Conservation (phyloP, 1,284 basidiomycete species). For the Trichosporon coremiiforme region DNA sequence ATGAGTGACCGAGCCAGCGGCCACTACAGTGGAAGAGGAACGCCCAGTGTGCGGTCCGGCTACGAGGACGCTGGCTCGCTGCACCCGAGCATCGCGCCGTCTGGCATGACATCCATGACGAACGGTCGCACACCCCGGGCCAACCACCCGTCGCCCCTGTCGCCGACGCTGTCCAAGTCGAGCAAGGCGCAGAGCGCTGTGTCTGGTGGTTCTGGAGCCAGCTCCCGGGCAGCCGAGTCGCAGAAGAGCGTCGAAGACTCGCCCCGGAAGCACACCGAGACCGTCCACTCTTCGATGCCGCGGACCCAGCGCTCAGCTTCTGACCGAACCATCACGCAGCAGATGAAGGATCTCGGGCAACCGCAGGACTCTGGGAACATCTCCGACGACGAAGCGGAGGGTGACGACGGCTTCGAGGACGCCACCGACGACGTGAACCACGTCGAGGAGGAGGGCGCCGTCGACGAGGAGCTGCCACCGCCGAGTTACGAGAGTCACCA, state of each 20-base stretch:
- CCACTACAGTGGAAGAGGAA: constrained; percentile 35
- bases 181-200: constrained; percentile 19
- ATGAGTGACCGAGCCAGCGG: constrained; percentile 43
- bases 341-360: neutral
- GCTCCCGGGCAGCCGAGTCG: constrained; percentile 5
- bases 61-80: constrained; percentile 22
- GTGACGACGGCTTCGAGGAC: constrained; percentile 13
- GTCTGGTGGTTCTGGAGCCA: constrained; percentile 19
- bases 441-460: constrained; percentile 1
- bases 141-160: constrained; percentile 44
- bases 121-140: constrained; percentile 19
- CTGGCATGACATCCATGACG: neutral
- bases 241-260: constrained; percentile 26
- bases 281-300: constrained; percentile 7
- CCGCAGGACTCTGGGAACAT: neutral
- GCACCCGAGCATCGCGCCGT: constrained; percentile 6
- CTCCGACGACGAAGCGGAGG: constrained; percentile 9
- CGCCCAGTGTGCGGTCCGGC: constrained; percentile 37
- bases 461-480: constrained; percentile 1
- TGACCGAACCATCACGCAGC: constrained; percentile 12
- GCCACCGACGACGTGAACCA: constrained; percentile 11
- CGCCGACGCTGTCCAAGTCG: constrained; percentile 38
- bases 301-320: constrained; percentile 11
- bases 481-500: constrained; percentile 1
- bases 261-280: constrained; percentile 33